A percentile compares a stretch with the other conserved stretches of the same genome.
phyloP scores from a whole-genome alignment of 495 filamentous ascomycete genomes.

The Trichoderma erinaceum region DNA sequence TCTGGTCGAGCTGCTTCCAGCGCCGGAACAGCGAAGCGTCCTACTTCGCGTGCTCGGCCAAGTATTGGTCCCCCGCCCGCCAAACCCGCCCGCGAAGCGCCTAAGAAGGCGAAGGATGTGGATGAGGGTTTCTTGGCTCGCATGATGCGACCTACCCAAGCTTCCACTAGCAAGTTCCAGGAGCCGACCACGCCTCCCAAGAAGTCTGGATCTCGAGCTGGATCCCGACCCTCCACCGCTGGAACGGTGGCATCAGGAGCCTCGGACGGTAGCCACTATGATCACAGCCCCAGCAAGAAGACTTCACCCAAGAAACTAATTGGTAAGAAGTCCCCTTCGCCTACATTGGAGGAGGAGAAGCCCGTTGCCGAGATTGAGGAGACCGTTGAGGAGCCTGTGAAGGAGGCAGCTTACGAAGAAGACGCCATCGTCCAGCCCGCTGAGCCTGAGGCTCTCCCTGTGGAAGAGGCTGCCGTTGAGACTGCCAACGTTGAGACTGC shows the following conservation, averaged over 20 bases:
- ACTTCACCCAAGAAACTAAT: background rate
- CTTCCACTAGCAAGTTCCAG: constrained; percentile 67
- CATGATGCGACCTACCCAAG: constrained; percentile 88
- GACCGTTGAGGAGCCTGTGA: constrained; percentile 17
- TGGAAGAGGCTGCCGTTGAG: constrained; percentile 27
- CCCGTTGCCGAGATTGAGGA: constrained; percentile 16
- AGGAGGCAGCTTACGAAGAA: constrained; percentile 8
- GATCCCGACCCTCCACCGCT: constrained; percentile 19
- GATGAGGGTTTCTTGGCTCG: constrained; percentile 77
- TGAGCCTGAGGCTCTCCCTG: constrained; percentile 18
- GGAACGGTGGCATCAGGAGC: background rate
- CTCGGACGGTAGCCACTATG: constrained; percentile 21
- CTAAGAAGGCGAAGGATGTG: constrained; percentile 42
- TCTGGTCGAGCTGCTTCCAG: constrained; percentile 26
- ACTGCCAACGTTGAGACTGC: constrained; percentile 29
- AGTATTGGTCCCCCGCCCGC: constrained; percentile 48
- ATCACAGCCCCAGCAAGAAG: constrained; percentile 22
- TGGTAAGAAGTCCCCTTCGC: constrained; percentile 20
- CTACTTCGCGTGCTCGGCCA: constrained; percentile 39
- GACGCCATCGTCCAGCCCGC: constrained; percentile 16
- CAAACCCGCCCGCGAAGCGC: constrained; percentile 31
- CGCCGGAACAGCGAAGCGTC: constrained; percentile 30
- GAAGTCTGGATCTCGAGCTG: constrained; percentile 23
- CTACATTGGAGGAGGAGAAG: constrained; percentile 23
- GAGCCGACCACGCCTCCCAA: constrained; percentile 46